Base-by-base conservation (phyloP, 2,329 filamentous ascomycete genomes). In the Colletotrichum gigasporum region DNA sequence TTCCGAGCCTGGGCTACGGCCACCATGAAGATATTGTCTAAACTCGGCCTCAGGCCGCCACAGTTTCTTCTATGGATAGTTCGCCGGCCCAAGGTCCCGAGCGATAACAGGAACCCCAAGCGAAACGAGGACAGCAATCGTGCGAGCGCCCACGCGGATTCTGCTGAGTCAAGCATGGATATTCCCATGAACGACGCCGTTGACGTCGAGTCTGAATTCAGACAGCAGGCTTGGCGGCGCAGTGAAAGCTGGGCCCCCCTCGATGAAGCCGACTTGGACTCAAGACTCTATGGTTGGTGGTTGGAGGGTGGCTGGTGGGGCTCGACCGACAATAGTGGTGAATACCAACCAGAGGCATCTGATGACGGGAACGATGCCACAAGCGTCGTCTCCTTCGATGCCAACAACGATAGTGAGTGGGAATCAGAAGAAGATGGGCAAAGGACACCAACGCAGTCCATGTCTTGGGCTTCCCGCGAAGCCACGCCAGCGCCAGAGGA, bases 291-390 rank as follows among this genome's bases (percentile, higher is more conserved):
- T 74, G 82, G 83, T 28, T 96, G 94, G 87, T 98, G 93, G 91
- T 88, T 91, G 54, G 82, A 84, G 56, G 93, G 93, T 18, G 93
- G 92, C 7, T 92, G 92, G 80, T 97, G 93, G 89, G 94, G 95
- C 1, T 89, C 90, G 14, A 83, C 90, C 30, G 95, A 98, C 74
- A 83, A 84, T 5, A 97, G 92, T 71, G 92, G 91, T 26, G 91
- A 95, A 67, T 98, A 94, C 74, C 76, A 82, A 30, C 90, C 90
- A 1, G 72, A 76, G 7, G 75, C 81, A 10, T 74, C 80, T 4
- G 83, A 87, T 3, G 82, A 88, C 10, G 84, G 90, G 44, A 89
- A 90, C 72, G 93, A 96, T 72, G 87, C 86, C 8, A 96, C 93
- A 1, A 97, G 94, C 71, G 83, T 96, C 34, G 79, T 96, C n/a